phyloP scores from a whole-genome alignment of 2,329 filamentous ascomycete species.

The Endothia cerciana region DNA sequence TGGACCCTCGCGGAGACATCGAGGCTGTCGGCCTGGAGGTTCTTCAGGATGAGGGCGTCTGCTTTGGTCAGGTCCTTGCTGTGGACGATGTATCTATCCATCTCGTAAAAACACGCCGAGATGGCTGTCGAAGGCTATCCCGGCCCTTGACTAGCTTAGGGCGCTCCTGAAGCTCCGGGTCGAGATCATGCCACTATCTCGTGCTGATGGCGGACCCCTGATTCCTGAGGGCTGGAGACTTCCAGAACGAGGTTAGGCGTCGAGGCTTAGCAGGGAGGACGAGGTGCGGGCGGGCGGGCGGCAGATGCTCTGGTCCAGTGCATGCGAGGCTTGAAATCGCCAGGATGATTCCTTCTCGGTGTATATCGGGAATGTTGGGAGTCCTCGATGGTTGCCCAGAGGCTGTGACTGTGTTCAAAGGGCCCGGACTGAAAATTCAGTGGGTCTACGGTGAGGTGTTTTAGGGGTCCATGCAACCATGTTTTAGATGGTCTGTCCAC shows the following conservation, averaged over 20 bases:
- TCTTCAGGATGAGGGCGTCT: slow-evolving; percentile 46
- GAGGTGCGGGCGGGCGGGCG: not conserved
- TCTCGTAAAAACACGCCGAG: slow-evolving; percentile 18
- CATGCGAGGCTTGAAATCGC: not conserved
- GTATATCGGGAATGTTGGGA: not conserved
- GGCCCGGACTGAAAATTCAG: not conserved
- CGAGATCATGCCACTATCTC: slow-evolving; percentile 1
- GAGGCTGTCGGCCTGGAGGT: slow-evolving; percentile 45
- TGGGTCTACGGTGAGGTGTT: slow-evolving; percentile 10
- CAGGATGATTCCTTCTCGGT: not conserved
- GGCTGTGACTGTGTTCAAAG: not conserved
- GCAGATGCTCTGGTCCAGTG: not conserved
- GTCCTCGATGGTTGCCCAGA: not conserved
- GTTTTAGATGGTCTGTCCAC: slow-evolving; percentile 4
- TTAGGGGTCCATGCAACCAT: slow-evolving; percentile 9
- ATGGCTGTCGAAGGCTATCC: not conserved
- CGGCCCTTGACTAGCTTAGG: not conserved
- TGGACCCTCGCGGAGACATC: slow-evolving; percentile 30
- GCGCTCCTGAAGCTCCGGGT: not conserved
- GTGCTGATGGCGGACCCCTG: not conserved
- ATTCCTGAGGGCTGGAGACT: not conserved
- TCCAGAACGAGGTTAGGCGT: not conserved
- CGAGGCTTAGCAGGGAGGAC: not conserved
- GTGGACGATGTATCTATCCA: slow-evolving; percentile 41
- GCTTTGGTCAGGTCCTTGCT: slow-evolving; percentile 46